A percentile compares a stretch with the other conserved stretches of the same genome.
Conservation (phyloP, 306 rosid species). For the Aeschynomene evenia region DNA sequence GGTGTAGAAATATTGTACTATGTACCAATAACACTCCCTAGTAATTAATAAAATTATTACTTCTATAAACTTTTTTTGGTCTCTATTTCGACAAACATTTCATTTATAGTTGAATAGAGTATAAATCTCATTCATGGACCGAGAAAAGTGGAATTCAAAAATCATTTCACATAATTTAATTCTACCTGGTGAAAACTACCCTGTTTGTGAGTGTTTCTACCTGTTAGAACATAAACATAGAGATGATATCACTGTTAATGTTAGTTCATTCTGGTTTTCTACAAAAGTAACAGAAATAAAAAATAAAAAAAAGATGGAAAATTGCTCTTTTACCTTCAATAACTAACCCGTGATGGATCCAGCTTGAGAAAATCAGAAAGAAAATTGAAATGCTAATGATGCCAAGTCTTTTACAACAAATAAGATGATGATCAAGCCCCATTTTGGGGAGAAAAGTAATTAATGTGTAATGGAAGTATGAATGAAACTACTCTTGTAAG, state of each 20-base stretch:
- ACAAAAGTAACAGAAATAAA: neutral
- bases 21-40: no score
- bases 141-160: no score
- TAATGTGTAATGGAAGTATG: neutral
- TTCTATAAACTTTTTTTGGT: no score
- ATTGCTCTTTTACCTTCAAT: slow-evolving; percentile 55
- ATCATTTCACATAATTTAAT: neutral
- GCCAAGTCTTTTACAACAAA: slow-evolving; percentile 32
- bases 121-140: no score
- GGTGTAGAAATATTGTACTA: no score
- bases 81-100: no score
- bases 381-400: slow-evolving; percentile 37
- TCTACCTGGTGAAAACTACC: slow-evolving; percentile 45
- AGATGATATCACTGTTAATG: neutral
- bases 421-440: slow-evolving; percentile 33
- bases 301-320: no score
- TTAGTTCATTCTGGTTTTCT: neutral
- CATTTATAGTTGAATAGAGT: no score
- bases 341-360: slow-evolving; percentile 52
- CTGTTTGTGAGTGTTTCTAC: slow-evolving; percentile 47
- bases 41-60: no score
- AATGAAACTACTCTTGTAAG: no score
- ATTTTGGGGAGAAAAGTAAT: slow-evolving; percentile 32
- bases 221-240: slow-evolving; percentile 52
- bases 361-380: slow-evolving; percentile 52